Conservation (phyloP, 345 rosid species). For the Boechera stricta region DNA sequence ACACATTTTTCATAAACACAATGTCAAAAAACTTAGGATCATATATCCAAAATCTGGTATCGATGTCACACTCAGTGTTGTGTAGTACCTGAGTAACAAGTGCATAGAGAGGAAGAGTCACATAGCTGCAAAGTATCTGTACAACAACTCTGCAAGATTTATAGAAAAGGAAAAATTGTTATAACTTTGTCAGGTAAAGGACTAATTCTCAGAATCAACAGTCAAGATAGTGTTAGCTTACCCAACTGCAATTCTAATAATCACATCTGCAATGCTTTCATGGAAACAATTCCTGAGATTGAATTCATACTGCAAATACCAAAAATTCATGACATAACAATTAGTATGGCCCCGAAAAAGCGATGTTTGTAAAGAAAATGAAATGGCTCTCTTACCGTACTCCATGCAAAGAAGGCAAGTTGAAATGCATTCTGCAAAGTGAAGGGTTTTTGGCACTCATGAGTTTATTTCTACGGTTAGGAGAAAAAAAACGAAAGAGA, state of each 20-base stretch:
- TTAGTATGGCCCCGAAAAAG: conserved; percentile 15
- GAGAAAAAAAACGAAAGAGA: background rate
- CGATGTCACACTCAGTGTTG: background rate
- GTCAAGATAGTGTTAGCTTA: conserved; percentile 42
- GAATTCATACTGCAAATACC: conserved; percentile 67
- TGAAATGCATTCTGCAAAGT: conserved; percentile 82
- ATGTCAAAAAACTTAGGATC: conserved; percentile 2
- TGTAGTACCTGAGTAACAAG: conserved; percentile 82
- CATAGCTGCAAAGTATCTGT: conserved; percentile 90
- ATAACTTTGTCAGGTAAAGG: conserved; percentile 10
- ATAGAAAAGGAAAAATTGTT: background rate
- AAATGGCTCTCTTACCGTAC: conserved; percentile 61
- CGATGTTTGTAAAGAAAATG: conserved; percentile 7
- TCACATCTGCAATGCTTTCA: conserved; percentile 49
- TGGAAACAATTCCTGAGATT: conserved; percentile 64
- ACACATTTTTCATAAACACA: conserved; percentile 14
- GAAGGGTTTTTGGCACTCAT: conserved; percentile 10
- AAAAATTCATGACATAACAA: conserved; percentile 6
- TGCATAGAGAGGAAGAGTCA: conserved; percentile 94
- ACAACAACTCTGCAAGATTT: conserved; percentile 62
- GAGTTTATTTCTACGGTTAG: conserved; percentile 1
- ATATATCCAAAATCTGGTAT: background rate
- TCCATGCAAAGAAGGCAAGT: conserved; percentile 88
- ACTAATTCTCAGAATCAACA: background rate
- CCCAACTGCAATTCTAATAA: conserved; percentile 80